Evolutionary conservation across 169 alveolate genomes (phyloP), one percentile per base, ranked within the genome.

Genomic region (Plasmodium fragile): DNA sequence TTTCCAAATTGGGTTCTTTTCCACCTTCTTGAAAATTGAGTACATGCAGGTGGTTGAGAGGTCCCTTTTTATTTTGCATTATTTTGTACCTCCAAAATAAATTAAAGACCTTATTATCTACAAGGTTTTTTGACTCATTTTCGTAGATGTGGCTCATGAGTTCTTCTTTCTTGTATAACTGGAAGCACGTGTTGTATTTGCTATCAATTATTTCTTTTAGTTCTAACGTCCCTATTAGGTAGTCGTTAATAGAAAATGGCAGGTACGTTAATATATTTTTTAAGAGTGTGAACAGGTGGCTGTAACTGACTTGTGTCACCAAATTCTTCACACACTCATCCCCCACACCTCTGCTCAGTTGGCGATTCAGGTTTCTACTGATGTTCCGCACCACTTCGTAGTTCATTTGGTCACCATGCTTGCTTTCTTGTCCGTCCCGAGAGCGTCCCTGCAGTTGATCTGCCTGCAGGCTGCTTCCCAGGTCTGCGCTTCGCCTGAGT

Each of bases 151-250:
- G 80, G 30, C 53, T 39, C 93, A 85, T 85, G 3, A 85, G 25
- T 32, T 75, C 85, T 43, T 85, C 70, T 43, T 85, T 85, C 18
- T 85, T 65, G 43, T 85, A 85, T 75, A 85, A 65, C 41, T 85
- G 93, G 79, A 85, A 85, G 65, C 93, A 85, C 2, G 93, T 85
- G 79, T 85, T 85, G 45, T 85, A 85, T 43, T 85, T 85, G 6
- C 41, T 85, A 43, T 85, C 93, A 8, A 85, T 85, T 4, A 85
- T 53, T 72, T 85, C 93, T 53, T 85, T 85, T 10, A 85, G 43
- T 75, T 85, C 85, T 25, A 85, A 72, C 1, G 93, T 85, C 0
- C 93, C 93, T 13, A 85, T 75, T 30, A 85, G 53, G 59, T 85
- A 85, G 65, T 85, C 93, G 43, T 85, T 85, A 4, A 85, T 73